Base-by-base conservation (phyloP, 306 rosid genomes). In the Leucaena leucocephala region DNA sequence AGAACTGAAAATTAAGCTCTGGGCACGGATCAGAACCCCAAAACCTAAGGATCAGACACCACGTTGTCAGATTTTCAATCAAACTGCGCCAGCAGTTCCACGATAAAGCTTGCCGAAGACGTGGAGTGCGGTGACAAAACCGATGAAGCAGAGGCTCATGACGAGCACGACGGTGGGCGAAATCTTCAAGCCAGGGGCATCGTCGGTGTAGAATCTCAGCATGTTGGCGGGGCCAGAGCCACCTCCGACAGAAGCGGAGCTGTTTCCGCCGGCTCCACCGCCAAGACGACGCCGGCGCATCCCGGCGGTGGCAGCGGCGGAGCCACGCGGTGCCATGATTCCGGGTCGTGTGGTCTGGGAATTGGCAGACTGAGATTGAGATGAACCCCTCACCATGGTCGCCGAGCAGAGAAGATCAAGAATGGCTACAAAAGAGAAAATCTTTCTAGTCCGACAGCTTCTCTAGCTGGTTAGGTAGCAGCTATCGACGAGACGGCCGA, bases 141-240 rank as follows among this genome's bases (percentile, higher is more conserved):
- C 97, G 84, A 94, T 94, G 96, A 94, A 94, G 87, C 96, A 90
- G 86, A 94, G 88, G 87, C 98, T 90, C 91, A 91, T 82, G 7
- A 94, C 91, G 3, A 94, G 89, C n/a, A 94, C 97, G 58, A 90
- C 91, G 46, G 92, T 91, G 50, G 98, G 97, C 5, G 90, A 79
- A 74, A 94, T 94, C 94, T 94, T 94, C 89, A 92, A 54, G 14
- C 97, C 98, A 0, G 98, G 97, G 2, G 97, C 97, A 12, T 92
- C 96, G 49, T 94, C 97, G 3, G 98, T 94, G 92, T 94, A 94
- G 91, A 94, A 94, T 59, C 98, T 88, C 40, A 91, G 89, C 98
- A 94, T 91, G 86, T 94, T 94, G 64, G 84, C 72, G 11, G 68
- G 79, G 2, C 83, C 86, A 17, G 92, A 87, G 63, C 89, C 80